phyloP scores from a whole-genome alignment of 73 alveolate species.

The Tetrahymena thermophila region DNA sequence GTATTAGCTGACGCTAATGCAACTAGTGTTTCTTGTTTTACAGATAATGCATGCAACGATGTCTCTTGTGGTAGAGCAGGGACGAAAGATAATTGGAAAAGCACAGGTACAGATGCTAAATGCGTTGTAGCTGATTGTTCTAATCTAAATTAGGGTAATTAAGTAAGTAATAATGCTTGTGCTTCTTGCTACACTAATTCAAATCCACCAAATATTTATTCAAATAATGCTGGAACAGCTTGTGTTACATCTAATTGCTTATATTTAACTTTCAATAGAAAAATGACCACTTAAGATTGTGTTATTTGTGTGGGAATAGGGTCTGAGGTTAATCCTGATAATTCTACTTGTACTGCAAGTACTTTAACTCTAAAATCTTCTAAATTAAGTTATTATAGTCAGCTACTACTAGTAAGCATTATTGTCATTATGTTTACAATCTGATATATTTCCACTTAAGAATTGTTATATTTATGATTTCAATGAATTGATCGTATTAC shows the following conservation, averaged over 20 bases:
- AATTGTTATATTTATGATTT: too few relatives aligned
- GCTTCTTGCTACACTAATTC: background rate
- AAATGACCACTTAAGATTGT: background rate
- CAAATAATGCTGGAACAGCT: background rate
- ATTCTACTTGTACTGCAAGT: background rate
- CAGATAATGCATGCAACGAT: background rate
- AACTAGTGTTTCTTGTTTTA: background rate
- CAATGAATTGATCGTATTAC: too few relatives aligned
- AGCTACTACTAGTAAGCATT: background rate
- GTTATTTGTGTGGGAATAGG: background rate
- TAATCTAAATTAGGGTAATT: background rate
- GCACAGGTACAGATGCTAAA: background rate
- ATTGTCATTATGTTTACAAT: too few relatives aligned
- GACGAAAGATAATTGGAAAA: background rate
- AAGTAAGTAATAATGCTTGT: background rate
- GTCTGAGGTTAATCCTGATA: background rate
- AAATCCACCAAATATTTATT: background rate
- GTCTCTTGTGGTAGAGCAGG: background rate
- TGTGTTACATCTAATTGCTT: background rate
- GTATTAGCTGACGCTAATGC: background rate
- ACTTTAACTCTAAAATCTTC: background rate
- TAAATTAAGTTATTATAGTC: background rate
- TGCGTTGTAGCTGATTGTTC: background rate
- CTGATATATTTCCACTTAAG: background rate
- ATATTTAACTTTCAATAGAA: background rate